Evolutionary conservation across 805 yeast genomes (phyloP), one percentile per base, ranked within the genome.

Genomic region (Saccharomycopsis malanga): DNA sequence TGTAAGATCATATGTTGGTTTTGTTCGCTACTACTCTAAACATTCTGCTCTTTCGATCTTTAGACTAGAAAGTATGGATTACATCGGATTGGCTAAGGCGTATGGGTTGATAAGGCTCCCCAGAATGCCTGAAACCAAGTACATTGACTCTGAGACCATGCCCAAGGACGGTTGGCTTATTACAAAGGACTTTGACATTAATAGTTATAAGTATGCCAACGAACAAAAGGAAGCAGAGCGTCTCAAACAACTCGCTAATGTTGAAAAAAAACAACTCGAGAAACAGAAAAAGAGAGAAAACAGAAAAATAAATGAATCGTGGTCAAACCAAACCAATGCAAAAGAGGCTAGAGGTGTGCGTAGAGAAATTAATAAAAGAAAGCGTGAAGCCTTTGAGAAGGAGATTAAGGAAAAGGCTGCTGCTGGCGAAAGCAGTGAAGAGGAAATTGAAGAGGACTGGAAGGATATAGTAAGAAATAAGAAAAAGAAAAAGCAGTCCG

Each of bases 1-100:
- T 0, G 69, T 91, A 0, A 72, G 77, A 53, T 73, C 96, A 4
- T 91, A 81, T 59, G 94, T 93, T 34, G 88, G 88, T 1, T 91
- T 80, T 59, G 73, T 87, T 2, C 74, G 84, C 48, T 85, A 85
- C 60, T 93, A 93, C 60, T 76, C 88, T 12, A 89, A 88, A 60
- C 99, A 93, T 64, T 65, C 83, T 10, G 95, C 96, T 0, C 69
- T 82, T 4, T 88, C 97, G 0, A 91, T 93, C 15, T 93, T 93
- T 68, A 70, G 98, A 53, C 56, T 86, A 21, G 74, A 74, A 43
- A 64, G 77, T 5, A 64, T 93, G 46, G 94, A 91, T 60, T 83
- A 83, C 56, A 60, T 80, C 22, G 83, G 81, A 0, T 53, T 84
- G 5, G 95, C 93, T 1, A 73, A 70, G 54, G 71, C 85, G 68